Base-by-base conservation (phyloP, 2,329 filamentous ascomycete genomes). In the Aspergillus novofumigatus region DNA sequence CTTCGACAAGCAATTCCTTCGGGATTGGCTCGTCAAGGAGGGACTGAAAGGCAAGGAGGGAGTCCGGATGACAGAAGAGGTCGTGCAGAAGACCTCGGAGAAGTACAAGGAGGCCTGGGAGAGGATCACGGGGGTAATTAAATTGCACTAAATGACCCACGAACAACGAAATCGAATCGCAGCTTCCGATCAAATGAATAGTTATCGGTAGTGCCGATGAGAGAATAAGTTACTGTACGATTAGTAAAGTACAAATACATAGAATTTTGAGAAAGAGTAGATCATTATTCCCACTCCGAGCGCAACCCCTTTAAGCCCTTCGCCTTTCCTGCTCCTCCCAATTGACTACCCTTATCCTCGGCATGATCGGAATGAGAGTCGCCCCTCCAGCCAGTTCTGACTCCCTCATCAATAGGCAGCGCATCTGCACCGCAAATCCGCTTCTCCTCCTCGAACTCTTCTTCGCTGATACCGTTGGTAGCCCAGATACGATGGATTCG, bases 401-500 rank as follows among this genome's bases (percentile, higher is more conserved):
- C 70, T 10, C 70, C 72, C 47, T 74, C 69, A 57, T 75, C 71
- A 35, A 74, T 59, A 14, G 69, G 67, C 56, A 76, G 61, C 8
- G 75, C 74, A 64, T 75, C 67, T 1, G 64, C 58, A 35, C 75
- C 75, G 52, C 75, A 77, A 49, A 77, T 76, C 20, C 66, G 66
- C 35, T 65, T 68, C 60, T 77, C 75, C 55, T 77, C 75, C 41
- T 75, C 72, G 51, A 73, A 63, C 54, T 77, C 75, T 20, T 62
- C 70, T 63, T 70, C 73, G 21, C 69, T 72, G 65, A 74, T 72
- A n/a, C 84, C 78, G 70, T 97, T 97, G 0, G 92, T 96, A 0
- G 93, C 92, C 91, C 93, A 99, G 20, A 97, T 86, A 59, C 86
- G 84, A 69, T 92, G 89, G 53, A 99, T 87, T 59, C 86, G 88